phyloP scores from a whole-genome alignment of 116 monocot genomes.

The Dioscorea cayenensis region DNA sequence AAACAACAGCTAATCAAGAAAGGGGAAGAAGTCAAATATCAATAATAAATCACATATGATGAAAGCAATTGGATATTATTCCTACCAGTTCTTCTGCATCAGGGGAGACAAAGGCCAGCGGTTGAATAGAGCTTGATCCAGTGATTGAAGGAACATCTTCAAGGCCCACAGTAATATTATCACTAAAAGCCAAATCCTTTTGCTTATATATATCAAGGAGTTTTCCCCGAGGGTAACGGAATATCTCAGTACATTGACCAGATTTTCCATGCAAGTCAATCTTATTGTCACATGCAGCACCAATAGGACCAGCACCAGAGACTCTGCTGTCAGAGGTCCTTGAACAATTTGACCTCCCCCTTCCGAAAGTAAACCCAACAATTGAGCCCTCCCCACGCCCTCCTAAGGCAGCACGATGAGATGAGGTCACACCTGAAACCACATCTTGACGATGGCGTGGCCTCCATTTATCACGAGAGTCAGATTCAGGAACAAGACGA shows the following conservation, averaged over 20 bases:
- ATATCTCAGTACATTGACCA: conserved; percentile 22
- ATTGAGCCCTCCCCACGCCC: conserved; percentile 46
- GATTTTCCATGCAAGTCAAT: conserved; percentile 24
- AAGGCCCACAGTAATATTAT: conserved; percentile 29
- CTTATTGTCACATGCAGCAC: conserved; percentile 39
- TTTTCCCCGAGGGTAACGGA: conserved; percentile 86
- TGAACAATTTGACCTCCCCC: conserved; percentile 58
- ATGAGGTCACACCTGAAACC: conserved; percentile 40
- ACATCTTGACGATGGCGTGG: conserved; percentile 83
- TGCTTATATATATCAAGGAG: conserved; percentile 94
- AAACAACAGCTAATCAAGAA: no score
- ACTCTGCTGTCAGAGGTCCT: conserved; percentile 18
- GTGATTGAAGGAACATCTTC: conserved; percentile 55
- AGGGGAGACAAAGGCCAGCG: conserved; percentile 80
- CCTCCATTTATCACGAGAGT: conserved; percentile 98
- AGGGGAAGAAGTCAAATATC: no score
- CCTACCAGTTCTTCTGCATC: conserved; percentile 63
- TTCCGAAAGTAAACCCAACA: conserved; percentile 77
- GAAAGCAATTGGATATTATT: no score
- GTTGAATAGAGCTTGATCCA: conserved; percentile 26
- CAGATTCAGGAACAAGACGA: conserved; percentile 51
- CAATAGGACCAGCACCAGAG: conserved; percentile 44
- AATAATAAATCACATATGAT: no score
- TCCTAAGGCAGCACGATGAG: conserved; percentile 77
- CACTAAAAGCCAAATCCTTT: conserved; percentile 21